Evolutionary conservation across 805 yeast genomes (phyloP).

Genomic region (Yamadazyma sp.): DNA sequence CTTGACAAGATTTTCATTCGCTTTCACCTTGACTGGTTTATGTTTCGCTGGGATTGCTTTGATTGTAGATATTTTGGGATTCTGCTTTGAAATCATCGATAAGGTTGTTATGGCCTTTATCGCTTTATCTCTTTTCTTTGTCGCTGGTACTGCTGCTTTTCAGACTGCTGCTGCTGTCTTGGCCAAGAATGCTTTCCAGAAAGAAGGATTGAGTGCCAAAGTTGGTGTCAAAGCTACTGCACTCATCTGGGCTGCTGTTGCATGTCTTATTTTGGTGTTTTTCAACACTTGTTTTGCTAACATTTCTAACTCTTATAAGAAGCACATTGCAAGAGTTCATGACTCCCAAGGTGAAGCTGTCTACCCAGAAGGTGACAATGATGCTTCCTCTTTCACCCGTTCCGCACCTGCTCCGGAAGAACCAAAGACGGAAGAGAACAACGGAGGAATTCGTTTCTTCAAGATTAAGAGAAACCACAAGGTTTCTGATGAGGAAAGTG

Average conservation of each 20-base stretch:
- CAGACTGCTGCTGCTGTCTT: constrained; percentile 78
- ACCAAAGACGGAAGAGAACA: constrained; percentile 39
- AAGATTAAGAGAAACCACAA: constrained; percentile 60
- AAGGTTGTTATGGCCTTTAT: constrained; percentile 54
- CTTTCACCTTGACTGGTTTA: constrained; percentile 58
- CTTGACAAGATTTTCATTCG: constrained; percentile 65
- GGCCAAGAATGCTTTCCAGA: constrained; percentile 67
- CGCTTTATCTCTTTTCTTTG: constrained; percentile 51
- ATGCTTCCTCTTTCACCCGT: constrained; percentile 45
- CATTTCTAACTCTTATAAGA: constrained; percentile 49
- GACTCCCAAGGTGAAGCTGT: constrained; percentile 25
- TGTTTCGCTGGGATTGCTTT: constrained; percentile 64
- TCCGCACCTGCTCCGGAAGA: constrained; percentile 24
- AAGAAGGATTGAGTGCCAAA: constrained; percentile 43
- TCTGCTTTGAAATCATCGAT: constrained; percentile 56
- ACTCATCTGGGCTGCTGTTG: constrained; percentile 70
- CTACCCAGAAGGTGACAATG: constrained; percentile 31
- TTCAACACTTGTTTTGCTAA: constrained; percentile 52
- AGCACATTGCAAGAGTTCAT: constrained; percentile 45
- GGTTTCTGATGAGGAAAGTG: constrained; percentile 45
- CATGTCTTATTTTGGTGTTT: constrained; percentile 49
- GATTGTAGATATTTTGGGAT: constrained; percentile 52
- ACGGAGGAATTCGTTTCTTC: constrained; percentile 72
- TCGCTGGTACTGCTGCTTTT: constrained; percentile 62
- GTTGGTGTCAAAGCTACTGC: constrained; percentile 62